Conservation (phyloP, 2,329 filamentous ascomycete species). For the Trichoderma koningii region DNA sequence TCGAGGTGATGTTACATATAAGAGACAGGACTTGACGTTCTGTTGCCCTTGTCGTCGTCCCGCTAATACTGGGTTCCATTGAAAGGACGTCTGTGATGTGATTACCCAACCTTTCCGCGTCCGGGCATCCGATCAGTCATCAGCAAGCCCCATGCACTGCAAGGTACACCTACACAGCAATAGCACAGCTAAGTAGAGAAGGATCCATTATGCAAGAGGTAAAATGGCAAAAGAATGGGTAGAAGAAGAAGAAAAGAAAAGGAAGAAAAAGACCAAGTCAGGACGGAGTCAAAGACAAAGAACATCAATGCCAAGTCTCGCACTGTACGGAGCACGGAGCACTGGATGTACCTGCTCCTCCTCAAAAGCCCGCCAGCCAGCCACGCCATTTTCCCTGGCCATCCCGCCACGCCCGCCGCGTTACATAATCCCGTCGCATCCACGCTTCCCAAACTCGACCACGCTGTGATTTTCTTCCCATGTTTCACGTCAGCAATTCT, state of each 20-base stretch:
- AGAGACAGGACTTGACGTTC: too few species aligned
- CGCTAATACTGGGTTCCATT: neutral
- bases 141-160: neutral
- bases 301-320: neutral
- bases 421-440: constrained; percentile 30
- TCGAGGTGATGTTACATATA: neutral
- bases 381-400: constrained; percentile 26
- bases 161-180: neutral
- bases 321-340: constrained; percentile 10
- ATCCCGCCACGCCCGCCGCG: constrained; percentile 25
- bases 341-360: neutral
- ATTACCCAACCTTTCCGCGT: constrained; percentile 24
- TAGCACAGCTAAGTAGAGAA: neutral
- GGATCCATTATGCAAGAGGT: neutral
- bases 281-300: neutral
- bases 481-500: constrained; percentile 28
- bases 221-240: neutral
- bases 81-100: neutral
- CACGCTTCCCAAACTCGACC: constrained; percentile 2
- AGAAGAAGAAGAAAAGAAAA: neutral
- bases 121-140: constrained; percentile 25
- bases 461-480: constrained; percentile 15
- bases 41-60: neutral
- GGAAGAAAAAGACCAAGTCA: neutral
- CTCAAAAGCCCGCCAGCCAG: constrained; percentile 23